Base-by-base conservation (phyloP, 2,329 filamentous ascomycete species). In the Fusarium oligoseptatum region DNA sequence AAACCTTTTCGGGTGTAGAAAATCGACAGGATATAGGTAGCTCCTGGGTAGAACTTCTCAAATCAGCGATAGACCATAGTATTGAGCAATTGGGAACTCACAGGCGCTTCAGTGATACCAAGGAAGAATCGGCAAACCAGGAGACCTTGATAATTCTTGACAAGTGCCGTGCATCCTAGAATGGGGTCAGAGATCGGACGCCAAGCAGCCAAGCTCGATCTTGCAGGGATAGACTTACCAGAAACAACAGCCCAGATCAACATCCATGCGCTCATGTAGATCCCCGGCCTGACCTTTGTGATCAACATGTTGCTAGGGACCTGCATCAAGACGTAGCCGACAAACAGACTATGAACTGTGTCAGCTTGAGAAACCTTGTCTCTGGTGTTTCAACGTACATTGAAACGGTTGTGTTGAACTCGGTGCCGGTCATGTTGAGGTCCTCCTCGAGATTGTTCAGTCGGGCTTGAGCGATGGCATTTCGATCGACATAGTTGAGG, bases 391-490 rank as follows among this genome's bases (percentile, higher is more conserved):
- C 15, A 4, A 57, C 74, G 36, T 78, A 82, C 80, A 84, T 83
- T 6, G 83, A 84, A 12, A 85, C 82, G 0, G 83, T 80, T 0
- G 82, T 82, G 57, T 88, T 90, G 76, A 89, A 91, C 64, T 91
- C 86, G 3, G 86, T 90, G 14, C 88, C 88, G 1, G 77, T 81
- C 86, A 91, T 89, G 6, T 81, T 81, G 1, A 91, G 82, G 64
- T 91, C 86, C 11, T 83, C 76, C 67, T 87, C 84, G 4, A 88
- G 73, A 11, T 86, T 85, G 3, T 88, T 88, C 11, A 85, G 75
- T 66, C 85, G 83, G 7, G 85, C 85, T 50, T 86, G 84, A 0
- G 85, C 84, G 62, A 87, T 86, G 50, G 85, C 85, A 45, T 86
- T 86, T 34, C 85, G 80, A 43, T 87, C 85, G 67, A 86, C 80